These are phyloP conservation scores for Plasmopara halstedii DNA, from an alignment of 352 stramenopile species.

Conservation along the genomic window DNA sequence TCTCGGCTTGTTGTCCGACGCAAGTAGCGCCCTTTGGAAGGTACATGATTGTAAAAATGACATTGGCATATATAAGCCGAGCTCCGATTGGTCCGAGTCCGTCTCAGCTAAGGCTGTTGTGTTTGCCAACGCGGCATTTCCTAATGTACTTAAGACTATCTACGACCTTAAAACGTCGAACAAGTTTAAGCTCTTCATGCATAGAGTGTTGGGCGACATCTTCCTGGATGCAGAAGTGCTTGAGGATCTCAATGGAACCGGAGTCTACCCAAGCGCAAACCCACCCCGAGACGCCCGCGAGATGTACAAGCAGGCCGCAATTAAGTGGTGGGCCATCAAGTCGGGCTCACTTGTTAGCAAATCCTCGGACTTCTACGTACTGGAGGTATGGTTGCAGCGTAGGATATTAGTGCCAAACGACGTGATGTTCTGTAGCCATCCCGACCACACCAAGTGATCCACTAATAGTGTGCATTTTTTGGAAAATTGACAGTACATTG, in stretches of 20 bases:
- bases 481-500: constrained; percentile 50
- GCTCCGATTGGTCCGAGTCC: constrained; percentile 83
- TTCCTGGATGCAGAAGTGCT: constrained; percentile 82
- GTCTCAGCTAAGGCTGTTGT: constrained; percentile 77
- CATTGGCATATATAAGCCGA: constrained; percentile 76
- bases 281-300: constrained; percentile 55
- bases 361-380: constrained; percentile 79
- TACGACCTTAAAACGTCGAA: constrained; percentile 80
- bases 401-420: background rate
- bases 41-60: constrained; percentile 75
- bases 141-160: constrained; percentile 75
- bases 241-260: constrained; percentile 73
- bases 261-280: constrained; percentile 69
- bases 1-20: constrained; percentile 57
- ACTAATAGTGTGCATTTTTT: constrained; percentile 20
- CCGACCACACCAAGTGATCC: constrained; percentile 7
- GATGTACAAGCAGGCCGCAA: constrained; percentile 80
- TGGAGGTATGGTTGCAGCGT: constrained; percentile 36
- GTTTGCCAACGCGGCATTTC: constrained; percentile 66
- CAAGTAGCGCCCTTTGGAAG: constrained; percentile 76
- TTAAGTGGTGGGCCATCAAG: constrained; percentile 88
- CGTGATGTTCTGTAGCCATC: background rate
- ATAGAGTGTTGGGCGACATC: constrained; percentile 69
- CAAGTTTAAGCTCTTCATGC: constrained; percentile 82
- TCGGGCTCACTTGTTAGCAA: constrained; percentile 72